These are phyloP conservation scores for Solanum chacoense DNA, from an alignment of 305 asterid species.

Conservation along the genomic window DNA sequence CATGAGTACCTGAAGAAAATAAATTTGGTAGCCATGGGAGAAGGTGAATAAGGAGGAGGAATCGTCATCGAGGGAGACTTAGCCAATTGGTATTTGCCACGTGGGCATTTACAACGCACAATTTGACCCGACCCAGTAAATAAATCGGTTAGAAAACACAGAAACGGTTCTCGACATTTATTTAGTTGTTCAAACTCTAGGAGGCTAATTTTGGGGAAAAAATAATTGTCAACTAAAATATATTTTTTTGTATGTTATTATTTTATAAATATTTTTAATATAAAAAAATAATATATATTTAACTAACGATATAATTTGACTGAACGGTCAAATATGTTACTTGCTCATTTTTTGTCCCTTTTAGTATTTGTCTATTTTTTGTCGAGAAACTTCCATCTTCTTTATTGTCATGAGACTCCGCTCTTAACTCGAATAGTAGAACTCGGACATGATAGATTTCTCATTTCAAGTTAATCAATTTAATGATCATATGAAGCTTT, in stretches of 20 bases:
- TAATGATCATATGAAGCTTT: background rate
- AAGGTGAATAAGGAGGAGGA: background rate
- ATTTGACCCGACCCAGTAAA: background rate
- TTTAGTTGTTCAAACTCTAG: background rate
- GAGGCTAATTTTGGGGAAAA: background rate
- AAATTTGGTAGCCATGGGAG: background rate
- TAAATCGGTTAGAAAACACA: background rate
- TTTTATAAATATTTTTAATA: no score
- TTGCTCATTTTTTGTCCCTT: no score
- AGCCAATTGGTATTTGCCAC: slow-evolving; percentile 4
- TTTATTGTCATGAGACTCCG: accelerated
- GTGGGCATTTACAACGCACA: background rate
- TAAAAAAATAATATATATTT: no score
- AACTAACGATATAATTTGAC: no score
- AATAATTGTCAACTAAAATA: background rate
- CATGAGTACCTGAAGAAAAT: background rate
- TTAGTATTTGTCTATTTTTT: no score
- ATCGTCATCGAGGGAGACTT: background rate
- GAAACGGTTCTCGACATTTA: background rate
- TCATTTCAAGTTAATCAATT: background rate
- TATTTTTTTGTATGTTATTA: background rate
- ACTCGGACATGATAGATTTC: background rate
- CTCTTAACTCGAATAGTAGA: accelerated
- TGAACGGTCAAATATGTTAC: background rate
- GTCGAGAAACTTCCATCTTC: no score